These are phyloP conservation scores for Wickerhamiella hasegawae DNA, from an alignment of 805 yeast species.

Conservation along the genomic window DNA sequence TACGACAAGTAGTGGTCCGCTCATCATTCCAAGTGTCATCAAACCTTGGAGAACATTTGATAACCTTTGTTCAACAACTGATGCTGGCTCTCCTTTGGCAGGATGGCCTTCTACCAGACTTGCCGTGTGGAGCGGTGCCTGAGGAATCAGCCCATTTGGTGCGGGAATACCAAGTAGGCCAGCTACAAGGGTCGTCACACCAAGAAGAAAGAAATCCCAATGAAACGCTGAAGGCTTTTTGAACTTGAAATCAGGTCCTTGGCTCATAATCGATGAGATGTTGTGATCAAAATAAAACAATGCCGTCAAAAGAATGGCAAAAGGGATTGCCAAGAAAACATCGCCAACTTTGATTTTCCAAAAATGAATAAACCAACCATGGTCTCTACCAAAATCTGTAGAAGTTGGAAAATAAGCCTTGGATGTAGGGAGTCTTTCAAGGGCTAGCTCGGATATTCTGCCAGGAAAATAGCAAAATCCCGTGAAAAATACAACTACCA, in stretches of 20 bases:
- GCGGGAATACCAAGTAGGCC: constrained; percentile 88
- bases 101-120: constrained; percentile 31
- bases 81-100: constrained; percentile 12
- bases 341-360: constrained; percentile 62
- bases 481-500: constrained; percentile 73
- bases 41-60: constrained; percentile 78
- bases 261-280: constrained; percentile 86
- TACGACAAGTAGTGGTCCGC: constrained; percentile 69
- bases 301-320: constrained; percentile 70
- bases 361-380: constrained; percentile 67
- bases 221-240: constrained; percentile 82
- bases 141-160: constrained; percentile 93
- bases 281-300: constrained; percentile 92
- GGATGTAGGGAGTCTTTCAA: constrained; percentile 53
- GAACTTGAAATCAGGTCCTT: constrained; percentile 63
- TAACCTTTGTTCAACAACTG: constrained; percentile 79
- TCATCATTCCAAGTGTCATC: constrained; percentile 72
- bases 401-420: constrained; percentile 61
- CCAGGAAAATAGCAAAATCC: constrained; percentile 92
- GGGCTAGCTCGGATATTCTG: constrained; percentile 35
- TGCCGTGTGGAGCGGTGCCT: constrained; percentile 85
- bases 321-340: constrained; percentile 81
- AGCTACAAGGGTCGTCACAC: constrained; percentile 71
- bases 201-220: constrained; percentile 76
- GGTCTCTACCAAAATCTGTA: constrained; percentile 20